These are phyloP conservation scores for Fusarium siculi DNA, from an alignment of 2,329 filamentous ascomycete species.

Conservation along the genomic window DNA sequence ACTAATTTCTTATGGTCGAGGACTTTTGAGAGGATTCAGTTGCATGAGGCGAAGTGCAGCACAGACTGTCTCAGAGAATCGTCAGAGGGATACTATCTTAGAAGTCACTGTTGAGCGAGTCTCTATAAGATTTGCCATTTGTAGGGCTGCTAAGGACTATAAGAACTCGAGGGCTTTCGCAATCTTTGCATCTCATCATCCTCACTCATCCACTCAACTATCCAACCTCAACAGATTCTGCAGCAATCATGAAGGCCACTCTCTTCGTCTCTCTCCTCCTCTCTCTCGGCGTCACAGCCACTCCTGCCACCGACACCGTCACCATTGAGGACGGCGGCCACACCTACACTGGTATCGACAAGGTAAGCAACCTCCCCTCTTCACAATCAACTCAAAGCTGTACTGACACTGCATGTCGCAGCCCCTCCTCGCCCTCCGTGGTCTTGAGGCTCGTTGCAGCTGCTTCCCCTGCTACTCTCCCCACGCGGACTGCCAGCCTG, in stretches of 20 bases:
- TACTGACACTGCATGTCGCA: accelerated
- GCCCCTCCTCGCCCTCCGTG: constrained; percentile 12
- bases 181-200: not conserved
- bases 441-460: constrained; percentile 5
- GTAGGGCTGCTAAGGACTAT: accelerated
- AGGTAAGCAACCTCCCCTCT: not conserved
- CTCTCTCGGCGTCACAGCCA: constrained; percentile 6
- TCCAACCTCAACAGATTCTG: not conserved
- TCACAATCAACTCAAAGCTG: accelerated
- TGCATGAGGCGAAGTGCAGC: constrained; percentile 6
- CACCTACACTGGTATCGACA: constrained; percentile 17
- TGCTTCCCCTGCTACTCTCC: constrained; percentile 25
- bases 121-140: accelerated
- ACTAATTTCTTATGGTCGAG: not conserved
- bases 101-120: accelerated
- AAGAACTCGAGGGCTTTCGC: not conserved
- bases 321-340: constrained; percentile 1
- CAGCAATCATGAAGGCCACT: constrained; percentile 8
- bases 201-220: not conserved
- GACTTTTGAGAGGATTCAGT: constrained; percentile 4
- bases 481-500: not conserved
- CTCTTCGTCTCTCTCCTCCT: constrained; percentile 5
- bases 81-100: not conserved
- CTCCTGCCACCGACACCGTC: not conserved
- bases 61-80: not conserved